Conservation (phyloP, 2,329 filamentous ascomycete genomes). For the Penicillium expansum region DNA sequence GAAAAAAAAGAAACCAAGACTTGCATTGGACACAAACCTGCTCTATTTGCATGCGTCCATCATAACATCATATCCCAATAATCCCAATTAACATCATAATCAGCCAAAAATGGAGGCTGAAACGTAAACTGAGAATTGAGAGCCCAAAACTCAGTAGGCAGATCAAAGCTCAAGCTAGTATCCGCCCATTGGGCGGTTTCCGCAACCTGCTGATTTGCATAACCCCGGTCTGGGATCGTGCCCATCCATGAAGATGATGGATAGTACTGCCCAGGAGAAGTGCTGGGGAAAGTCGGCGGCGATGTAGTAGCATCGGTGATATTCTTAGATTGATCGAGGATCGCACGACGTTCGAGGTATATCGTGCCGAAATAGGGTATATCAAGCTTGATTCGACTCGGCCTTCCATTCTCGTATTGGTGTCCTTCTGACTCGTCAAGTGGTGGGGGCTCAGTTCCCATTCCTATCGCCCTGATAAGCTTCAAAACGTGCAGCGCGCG, state of each 20-base stretch:
- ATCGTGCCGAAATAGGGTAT: constrained; percentile 15
- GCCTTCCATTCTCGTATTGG: neutral
- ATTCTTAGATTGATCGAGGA: neutral
- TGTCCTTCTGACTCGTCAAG: neutral
- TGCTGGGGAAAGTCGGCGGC: neutral
- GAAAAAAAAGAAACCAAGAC: neutral
- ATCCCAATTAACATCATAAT: constrained; percentile 10
- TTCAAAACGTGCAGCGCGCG: constrained; percentile 3
- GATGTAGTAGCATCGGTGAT: neutral
- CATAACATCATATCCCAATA: neutral
- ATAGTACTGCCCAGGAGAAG: neutral
- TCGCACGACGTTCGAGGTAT: constrained; percentile 2
- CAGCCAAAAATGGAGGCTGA: constrained; percentile 6
- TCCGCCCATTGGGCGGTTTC: neutral
- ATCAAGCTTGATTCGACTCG: constrained; percentile 9
- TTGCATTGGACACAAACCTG: too few relatives aligned
- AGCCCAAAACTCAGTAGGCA: constrained; percentile 9
- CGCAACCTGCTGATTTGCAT: neutral
- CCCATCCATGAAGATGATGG: neutral
- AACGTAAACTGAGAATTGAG: constrained; percentile 6
- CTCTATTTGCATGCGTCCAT: neutral
- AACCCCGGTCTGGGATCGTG: neutral
- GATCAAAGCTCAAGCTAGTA: neutral
- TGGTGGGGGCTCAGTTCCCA: neutral
- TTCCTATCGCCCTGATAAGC: constrained; percentile 4